These are phyloP conservation scores for Neonectria punicea DNA, from an alignment of 2,329 filamentous ascomycete genomes.

Conservation along the genomic window DNA sequence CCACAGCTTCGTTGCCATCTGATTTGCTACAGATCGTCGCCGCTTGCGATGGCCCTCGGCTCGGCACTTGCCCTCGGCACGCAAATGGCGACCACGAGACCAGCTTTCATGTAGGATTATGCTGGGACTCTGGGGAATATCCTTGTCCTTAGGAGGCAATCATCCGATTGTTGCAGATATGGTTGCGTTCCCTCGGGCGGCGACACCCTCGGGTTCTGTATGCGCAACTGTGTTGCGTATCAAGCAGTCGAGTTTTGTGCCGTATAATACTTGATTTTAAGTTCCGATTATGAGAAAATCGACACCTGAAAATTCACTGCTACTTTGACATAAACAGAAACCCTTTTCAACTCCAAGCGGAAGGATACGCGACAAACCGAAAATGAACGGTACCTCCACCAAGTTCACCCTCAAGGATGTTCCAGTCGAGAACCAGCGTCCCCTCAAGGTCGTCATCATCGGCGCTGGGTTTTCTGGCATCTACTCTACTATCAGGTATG, in stretches of 20 bases:
- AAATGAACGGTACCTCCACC: background rate
- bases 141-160: background rate
- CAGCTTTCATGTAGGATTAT: background rate
- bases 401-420: slow-evolving; percentile 14
- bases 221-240: background rate
- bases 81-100: background rate
- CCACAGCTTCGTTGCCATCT: too few relatives aligned
- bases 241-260: background rate
- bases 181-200: background rate
- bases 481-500: slow-evolving; percentile 22
- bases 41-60: background rate
- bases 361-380: background rate
- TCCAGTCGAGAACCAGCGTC: slow-evolving; percentile 25
- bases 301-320: background rate
- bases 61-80: background rate
- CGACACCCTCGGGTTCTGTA: background rate
- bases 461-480: slow-evolving; percentile 27
- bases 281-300: background rate
- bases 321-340: background rate
- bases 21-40: background rate
- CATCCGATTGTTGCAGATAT: background rate
- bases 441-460: slow-evolving; percentile 18
- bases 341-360: background rate
- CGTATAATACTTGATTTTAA: background rate
- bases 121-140: background rate